These are phyloP conservation scores for Tetrastigma voinierianum DNA, from an alignment of 164 flowering plant genomes.

Conservation along the genomic window DNA sequence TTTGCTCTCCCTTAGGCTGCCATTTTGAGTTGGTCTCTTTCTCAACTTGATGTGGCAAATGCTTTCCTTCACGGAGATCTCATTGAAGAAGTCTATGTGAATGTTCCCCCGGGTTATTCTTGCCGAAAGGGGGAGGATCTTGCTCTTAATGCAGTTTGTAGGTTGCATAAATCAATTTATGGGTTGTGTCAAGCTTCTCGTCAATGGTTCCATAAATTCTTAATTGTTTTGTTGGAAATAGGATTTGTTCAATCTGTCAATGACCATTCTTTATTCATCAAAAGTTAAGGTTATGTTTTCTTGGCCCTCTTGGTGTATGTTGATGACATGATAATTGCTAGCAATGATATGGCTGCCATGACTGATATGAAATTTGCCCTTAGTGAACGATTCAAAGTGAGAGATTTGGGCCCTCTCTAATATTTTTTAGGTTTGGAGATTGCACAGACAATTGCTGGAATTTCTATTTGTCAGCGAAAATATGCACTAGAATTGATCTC, in stretches of 20 bases:
- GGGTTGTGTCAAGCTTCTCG: not conserved
- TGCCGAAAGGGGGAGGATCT: not conserved
- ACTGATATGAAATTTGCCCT: not conserved
- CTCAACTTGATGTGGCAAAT: constrained; percentile 4
- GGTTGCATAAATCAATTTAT: not conserved
- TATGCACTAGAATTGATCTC: not conserved
- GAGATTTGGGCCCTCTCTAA: not conserved
- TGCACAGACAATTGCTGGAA: not conserved
- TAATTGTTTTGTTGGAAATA: not conserved
- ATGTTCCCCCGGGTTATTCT: not conserved
- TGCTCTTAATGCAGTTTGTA: not conserved
- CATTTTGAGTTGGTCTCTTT: not conserved
- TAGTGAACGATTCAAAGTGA: not conserved
- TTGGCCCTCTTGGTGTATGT: not conserved
- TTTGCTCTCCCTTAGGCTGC: not conserved
- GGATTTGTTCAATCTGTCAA: not conserved
- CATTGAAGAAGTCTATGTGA: not conserved
- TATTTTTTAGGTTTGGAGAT: constrained; percentile 3
- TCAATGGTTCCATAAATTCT: not conserved
- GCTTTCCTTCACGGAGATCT: not conserved
- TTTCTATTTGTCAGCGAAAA: not conserved
- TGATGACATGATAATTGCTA: not conserved
- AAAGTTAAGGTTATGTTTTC: not conserved
- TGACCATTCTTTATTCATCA: not conserved
- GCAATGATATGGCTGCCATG: not conserved